These are phyloP conservation scores for Panicum virgatum DNA, from an alignment of 202 grass and related monocot genomes.

Conservation along the genomic window DNA sequence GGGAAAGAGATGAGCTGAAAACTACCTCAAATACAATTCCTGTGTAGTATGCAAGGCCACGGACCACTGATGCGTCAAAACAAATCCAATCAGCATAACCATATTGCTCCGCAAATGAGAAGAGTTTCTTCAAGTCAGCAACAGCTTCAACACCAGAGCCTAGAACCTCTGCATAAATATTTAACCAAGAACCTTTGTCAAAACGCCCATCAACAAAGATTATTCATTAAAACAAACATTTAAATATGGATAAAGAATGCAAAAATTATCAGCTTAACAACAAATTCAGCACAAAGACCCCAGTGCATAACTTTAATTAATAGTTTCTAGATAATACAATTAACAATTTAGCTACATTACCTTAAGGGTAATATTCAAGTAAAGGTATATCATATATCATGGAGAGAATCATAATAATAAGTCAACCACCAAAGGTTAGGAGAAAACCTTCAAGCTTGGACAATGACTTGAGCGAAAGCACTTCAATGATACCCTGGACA, in stretches of 20 bases:
- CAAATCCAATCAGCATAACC: conserved; percentile 85
- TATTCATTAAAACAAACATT: neutral
- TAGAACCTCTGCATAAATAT: conserved; percentile 56
- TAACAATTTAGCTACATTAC: conserved; percentile 21
- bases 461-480: conserved; percentile 85
- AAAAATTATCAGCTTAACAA: neutral
- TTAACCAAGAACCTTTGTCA: neutral
- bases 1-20: neutral
- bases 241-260: neutral
- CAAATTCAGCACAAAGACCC: conserved; percentile 11
- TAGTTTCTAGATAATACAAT: neutral
- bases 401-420: conserved; percentile 18
- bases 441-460: conserved; percentile 73
- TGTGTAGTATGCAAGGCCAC: conserved; percentile 89
- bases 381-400: conserved; percentile 6
- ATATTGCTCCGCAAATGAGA: conserved; percentile 75
- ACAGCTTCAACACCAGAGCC: conserved; percentile 65
- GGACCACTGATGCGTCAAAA: conserved; percentile 85
- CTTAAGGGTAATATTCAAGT: conserved; percentile 22
- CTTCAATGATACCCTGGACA: conserved; percentile 75
- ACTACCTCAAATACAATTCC: conserved; percentile 87
- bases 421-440: conserved; percentile 19
- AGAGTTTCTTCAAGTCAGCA: conserved; percentile 79
- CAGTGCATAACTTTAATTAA: neutral
- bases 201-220: neutral